Evolutionary conservation across 129 eudicot genomes (phyloP).

Genomic region (Pulicaria dysenterica): DNA sequence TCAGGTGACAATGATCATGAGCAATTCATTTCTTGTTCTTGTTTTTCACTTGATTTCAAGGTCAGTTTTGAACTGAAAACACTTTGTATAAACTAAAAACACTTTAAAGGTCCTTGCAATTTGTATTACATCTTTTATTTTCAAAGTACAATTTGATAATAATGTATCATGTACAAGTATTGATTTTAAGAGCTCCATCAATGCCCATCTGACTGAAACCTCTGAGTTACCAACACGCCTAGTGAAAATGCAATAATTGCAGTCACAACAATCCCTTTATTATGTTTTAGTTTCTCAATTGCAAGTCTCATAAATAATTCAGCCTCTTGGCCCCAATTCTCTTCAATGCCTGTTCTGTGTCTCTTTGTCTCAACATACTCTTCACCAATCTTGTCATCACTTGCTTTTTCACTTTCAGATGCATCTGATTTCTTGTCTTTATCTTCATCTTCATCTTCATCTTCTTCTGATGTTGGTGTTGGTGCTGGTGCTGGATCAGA

Average conservation of each 20-base stretch:
- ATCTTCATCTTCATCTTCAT: constrained; percentile 4
- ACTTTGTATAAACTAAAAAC: background rate
- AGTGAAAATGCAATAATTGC: constrained; percentile 65
- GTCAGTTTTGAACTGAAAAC: background rate
- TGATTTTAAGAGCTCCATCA: constrained; percentile 18
- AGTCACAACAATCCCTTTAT: constrained; percentile 47
- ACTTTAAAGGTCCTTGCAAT: constrained; percentile 6
- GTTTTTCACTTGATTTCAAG: constrained; percentile 1
- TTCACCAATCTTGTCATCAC: constrained; percentile 6
- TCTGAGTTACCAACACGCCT: constrained; percentile 56
- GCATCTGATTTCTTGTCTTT: constrained; percentile 26
- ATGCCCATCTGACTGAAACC: constrained; percentile 44
- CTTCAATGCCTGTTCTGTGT: constrained; percentile 3
- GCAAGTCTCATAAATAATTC: constrained; percentile 34
- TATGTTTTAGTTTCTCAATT: constrained; percentile 38
- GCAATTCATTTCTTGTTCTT: constrained; percentile 5
- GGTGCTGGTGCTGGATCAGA: constrained; percentile 18
- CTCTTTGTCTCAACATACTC: constrained; percentile 23
- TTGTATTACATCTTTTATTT: constrained; percentile 22
- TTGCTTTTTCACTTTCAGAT: constrained; percentile 21
- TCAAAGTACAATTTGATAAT: background rate
- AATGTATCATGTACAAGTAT: constrained; percentile 6
- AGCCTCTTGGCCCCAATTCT: constrained; percentile 33
- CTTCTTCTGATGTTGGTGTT: background rate
- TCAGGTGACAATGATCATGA: constrained; percentile 17